Evolutionary conservation across 2,329 filamentous ascomycete genomes (phyloP).

Genomic region (Metarhizium anisopliae): DNA sequence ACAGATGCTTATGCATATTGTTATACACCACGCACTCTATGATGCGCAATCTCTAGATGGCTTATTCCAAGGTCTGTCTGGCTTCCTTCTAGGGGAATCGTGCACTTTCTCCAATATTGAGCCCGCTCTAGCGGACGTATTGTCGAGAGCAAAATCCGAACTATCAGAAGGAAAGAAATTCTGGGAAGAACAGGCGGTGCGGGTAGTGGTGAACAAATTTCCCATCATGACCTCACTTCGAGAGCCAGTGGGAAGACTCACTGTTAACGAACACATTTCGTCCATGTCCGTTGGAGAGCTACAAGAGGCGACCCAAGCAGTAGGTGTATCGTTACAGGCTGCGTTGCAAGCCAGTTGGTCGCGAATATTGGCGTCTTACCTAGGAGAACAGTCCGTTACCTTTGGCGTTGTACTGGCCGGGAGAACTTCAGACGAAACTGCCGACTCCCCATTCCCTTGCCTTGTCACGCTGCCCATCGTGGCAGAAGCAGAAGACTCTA

Average conservation of each 20-base stretch:
- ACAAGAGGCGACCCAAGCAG: constrained; percentile 42
- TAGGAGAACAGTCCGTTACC: constrained; percentile 62
- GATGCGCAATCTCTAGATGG: constrained; percentile 66
- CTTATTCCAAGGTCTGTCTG: constrained; percentile 52
- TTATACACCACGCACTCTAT: constrained; percentile 74
- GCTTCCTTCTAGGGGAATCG: constrained; percentile 14
- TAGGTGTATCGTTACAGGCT: constrained; percentile 67
- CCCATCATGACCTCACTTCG: constrained; percentile 62
- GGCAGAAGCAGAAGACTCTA: constrained; percentile 44
- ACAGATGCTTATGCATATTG: constrained; percentile 30
- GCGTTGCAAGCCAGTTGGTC: constrained; percentile 73
- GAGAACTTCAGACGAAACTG: constrained; percentile 51
- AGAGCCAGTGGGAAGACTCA: constrained; percentile 22
- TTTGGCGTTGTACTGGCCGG: constrained; percentile 80
- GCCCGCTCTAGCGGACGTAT: constrained; percentile 30
- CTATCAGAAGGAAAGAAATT: constrained; percentile 38
- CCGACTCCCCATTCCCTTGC: constrained; percentile 61
- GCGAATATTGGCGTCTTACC: constrained; percentile 63
- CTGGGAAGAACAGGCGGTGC: constrained; percentile 51
- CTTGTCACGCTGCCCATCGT: constrained; percentile 72
- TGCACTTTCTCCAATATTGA: constrained; percentile 18
- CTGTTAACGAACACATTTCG: constrained; percentile 24
- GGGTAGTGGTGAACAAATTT: constrained; percentile 58
- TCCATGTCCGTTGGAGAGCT: constrained; percentile 36
- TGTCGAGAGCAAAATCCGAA: constrained; percentile 22